A percentile compares a stretch with the other conserved stretches of the same genome.
These are phyloP conservation scores for Carex cristatella DNA, from an alignment of 176 grass and related monocot genomes.

Conservation along the genomic window DNA sequence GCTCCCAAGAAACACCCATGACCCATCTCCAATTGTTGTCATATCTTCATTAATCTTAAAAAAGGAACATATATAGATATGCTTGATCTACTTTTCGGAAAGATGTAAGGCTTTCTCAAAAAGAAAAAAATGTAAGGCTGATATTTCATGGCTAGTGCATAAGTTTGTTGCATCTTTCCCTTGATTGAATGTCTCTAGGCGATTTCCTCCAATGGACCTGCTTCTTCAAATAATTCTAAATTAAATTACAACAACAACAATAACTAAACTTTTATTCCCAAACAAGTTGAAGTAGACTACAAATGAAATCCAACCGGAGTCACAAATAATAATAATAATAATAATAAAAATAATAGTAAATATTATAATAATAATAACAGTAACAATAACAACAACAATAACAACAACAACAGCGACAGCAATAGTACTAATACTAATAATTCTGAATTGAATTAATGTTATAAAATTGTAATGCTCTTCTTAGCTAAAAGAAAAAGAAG, in stretches of 20 bases:
- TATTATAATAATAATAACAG: no score
- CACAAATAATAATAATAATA: no score
- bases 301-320: no score
- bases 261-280: no score
- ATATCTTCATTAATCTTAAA: background rate
- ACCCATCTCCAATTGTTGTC: background rate
- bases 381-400: no score
- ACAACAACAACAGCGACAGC: no score
- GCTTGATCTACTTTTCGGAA: background rate
- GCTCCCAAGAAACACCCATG: background rate
- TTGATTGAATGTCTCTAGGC: background rate
- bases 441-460: background rate
- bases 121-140: background rate
- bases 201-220: background rate
- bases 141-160: background rate
- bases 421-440: no score
- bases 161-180: background rate
- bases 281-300: no score
- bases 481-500: background rate
- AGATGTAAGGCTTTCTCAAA: background rate
- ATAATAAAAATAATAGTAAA: no score
- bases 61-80: background rate
- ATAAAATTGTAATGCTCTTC: background rate
- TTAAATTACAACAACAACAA: background rate
- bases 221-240: background rate